phyloP scores from a whole-genome alignment of 2,329 filamentous ascomycete species.

The Sporothrix pseudoabietina region DNA sequence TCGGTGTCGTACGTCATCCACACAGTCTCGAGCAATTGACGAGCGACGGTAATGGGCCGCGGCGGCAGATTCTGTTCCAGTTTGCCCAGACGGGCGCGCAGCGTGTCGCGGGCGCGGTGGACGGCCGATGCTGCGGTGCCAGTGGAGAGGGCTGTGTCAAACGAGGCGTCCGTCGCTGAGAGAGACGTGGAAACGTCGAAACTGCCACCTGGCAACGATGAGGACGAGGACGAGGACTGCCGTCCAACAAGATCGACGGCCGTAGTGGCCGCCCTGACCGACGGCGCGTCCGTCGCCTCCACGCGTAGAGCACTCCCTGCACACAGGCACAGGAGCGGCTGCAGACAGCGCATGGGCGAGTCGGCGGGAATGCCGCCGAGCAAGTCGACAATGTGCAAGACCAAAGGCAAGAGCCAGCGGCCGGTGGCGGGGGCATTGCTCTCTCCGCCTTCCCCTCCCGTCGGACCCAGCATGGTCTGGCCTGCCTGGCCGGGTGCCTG shows the following conservation, averaged over 20 bases:
- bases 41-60: slow-evolving; percentile 44
- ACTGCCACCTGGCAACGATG: background rate
- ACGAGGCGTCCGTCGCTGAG: background rate
- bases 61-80: slow-evolving; percentile 46
- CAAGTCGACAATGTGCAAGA: slow-evolving; percentile 32
- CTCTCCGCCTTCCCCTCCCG: too few relatives aligned
- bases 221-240: background rate
- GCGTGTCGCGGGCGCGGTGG: slow-evolving; percentile 41
- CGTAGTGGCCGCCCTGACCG: background rate
- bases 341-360: slow-evolving; percentile 37
- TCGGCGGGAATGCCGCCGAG: slow-evolving; percentile 33
- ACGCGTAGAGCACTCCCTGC: slow-evolving; percentile 34
- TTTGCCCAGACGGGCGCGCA: slow-evolving; percentile 43
- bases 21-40: slow-evolving; percentile 44
- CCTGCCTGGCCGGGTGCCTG: background rate
- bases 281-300: background rate
- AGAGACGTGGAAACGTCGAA: background rate
- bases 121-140: background rate
- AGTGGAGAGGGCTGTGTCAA: background rate
- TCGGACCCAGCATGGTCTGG: background rate
- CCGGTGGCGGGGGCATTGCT: background rate
- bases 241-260: background rate
- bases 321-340: slow-evolving; percentile 36
- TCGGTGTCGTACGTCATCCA: slow-evolving; percentile 47
- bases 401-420: slow-evolving; percentile 31